Percentiles rank a stretch among this genome's conserved stretches.
Conservation (phyloP, 176 grass and related monocot species). For the Hordeum vulgare region MorexV3_pseudomolecules_assembly NC_058520.1:30173306-30173805, state of each 20-base stretch:
- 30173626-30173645: slow-evolving; percentile 6
- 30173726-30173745: not conserved
- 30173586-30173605: not conserved
- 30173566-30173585: not conserved
- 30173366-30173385: not conserved
- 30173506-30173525: slow-evolving; percentile 23
- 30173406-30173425: slow-evolving; percentile 10
- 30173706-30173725: not conserved
- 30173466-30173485: slow-evolving; percentile 51
- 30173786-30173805: not conserved
- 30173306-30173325: not conserved
- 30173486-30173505: not conserved
- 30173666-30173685: not conserved
- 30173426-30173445: slow-evolving; percentile 87
- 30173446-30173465: slow-evolving; percentile 85
- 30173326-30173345: not conserved
- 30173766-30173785: not conserved
- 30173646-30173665: slow-evolving; percentile 28
- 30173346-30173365: not conserved
- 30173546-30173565: slow-evolving; percentile 13
- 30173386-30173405: not conserved
- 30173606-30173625: not conserved
- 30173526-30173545: not conserved
- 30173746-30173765: not conserved
- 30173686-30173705: not conserved